Conservation (phyloP, 1,284 basidiomycete genomes). For the Pseudozyma tsukubaensis region DNA sequence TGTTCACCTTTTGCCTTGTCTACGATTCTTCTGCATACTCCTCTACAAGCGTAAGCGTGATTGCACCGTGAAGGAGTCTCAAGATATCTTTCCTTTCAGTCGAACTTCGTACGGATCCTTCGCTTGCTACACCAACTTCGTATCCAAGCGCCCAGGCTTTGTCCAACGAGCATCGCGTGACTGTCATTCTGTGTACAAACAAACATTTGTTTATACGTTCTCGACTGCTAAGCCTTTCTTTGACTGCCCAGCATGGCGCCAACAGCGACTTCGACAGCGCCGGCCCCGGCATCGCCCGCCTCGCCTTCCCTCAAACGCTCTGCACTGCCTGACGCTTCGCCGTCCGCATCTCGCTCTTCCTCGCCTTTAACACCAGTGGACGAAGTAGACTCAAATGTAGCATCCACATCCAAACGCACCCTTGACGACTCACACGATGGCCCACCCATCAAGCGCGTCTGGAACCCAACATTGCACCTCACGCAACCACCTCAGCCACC, state of each 20-base stretch:
- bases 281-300: slow-evolving; percentile 14
- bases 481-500: slow-evolving; percentile 77
- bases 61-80: no score
- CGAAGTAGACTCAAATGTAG: not conserved
- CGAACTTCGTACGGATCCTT: no score
- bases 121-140: no score
- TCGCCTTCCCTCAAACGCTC: slow-evolving; percentile 11
- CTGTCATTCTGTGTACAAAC: no score
- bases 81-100: no score
- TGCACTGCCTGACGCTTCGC: not conserved
- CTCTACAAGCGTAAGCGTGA: no score
- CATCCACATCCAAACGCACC: slow-evolving; percentile 39
- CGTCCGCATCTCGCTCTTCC: slow-evolving; percentile 5
- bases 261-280: slow-evolving; percentile 7
- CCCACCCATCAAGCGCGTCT: slow-evolving; percentile 26
- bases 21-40: no score
- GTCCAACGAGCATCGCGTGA: no score
- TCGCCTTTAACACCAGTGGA: slow-evolving; percentile 21
- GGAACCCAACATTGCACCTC: slow-evolving; percentile 66
- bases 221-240: no score
- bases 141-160: no score
- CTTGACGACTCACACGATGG: slow-evolving; percentile 25
- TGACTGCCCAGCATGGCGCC: slow-evolving; percentile 27
- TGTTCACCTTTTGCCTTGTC: no score
- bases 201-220: no score